Evolutionary conservation across 2,329 filamentous ascomycete species (phyloP).

Genomic region (Fusarium chlamydosporum): DNA sequence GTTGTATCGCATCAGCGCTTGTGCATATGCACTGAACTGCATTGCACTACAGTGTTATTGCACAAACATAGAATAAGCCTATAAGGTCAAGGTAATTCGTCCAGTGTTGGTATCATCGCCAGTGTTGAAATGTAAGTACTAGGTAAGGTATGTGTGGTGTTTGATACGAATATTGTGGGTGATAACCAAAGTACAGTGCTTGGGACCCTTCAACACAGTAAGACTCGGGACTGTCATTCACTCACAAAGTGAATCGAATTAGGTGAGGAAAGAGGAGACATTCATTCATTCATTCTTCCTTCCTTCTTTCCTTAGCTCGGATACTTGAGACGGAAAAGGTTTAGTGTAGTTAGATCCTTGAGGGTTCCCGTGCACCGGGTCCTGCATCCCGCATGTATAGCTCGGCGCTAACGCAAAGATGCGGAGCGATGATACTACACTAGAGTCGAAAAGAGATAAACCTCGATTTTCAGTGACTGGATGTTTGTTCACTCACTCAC

Average conservation of each 20-base stretch:
- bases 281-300: conserved; percentile 10
- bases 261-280: conserved; percentile 44
- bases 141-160: background rate
- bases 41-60: conserved; percentile 30
- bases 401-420: conserved; percentile 19
- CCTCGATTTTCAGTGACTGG: conserved; percentile 26
- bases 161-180: conserved; percentile 4
- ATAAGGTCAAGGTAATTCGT: conserved; percentile 11
- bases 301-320: background rate
- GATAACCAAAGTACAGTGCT: conserved; percentile 9
- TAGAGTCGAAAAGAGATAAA: conserved; percentile 14
- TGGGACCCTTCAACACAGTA: conserved; percentile 12
- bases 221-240: background rate
- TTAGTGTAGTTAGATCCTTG: conserved; percentile 29
- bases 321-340: conserved; percentile 14
- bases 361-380: conserved; percentile 48
- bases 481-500: background rate
- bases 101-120: background rate
- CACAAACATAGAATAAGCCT: conserved; percentile 3
- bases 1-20: conserved; percentile 45
- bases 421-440: background rate
- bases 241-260: background rate
- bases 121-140: background rate
- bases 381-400: conserved; percentile 46
- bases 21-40: conserved; percentile 39